Evolutionary conservation across 2,329 filamentous ascomycete genomes (phyloP).

Genomic region (Ophidiomyces ophidiicola): DNA sequence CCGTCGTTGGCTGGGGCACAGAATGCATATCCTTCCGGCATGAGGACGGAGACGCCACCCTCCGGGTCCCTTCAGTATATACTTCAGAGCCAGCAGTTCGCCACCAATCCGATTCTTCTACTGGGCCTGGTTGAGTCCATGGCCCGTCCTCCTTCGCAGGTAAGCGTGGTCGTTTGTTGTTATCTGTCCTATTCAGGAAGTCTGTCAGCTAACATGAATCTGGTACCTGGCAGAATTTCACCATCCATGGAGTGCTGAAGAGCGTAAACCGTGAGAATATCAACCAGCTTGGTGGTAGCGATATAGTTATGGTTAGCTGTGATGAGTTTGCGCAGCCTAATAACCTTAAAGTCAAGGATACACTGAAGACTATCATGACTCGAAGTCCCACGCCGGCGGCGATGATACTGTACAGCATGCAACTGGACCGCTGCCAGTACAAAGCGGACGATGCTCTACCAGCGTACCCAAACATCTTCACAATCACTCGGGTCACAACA

Average conservation of each 20-base stretch:
- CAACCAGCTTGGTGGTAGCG: conserved; percentile 17
- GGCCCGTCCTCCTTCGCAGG: not conserved
- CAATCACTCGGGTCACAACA: not conserved
- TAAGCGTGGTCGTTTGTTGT: not conserved
- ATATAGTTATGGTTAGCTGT: conserved; percentile 34
- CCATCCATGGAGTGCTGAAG: conserved; percentile 21
- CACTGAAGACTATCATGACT: conserved; percentile 25
- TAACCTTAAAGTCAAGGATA: conserved; percentile 26
- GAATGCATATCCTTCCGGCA: conserved; percentile 5
- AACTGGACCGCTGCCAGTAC: conserved; percentile 29
- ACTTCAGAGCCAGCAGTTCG: conserved; percentile 4
- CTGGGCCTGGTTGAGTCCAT: not conserved
- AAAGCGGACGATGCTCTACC: not conserved
- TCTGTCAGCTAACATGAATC: not conserved
- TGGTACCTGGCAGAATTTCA: conserved; percentile 19
- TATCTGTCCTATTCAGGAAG: not conserved
- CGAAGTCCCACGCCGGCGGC: conserved; percentile 20
- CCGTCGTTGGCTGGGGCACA: conserved; percentile 3
- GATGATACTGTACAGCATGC: conserved; percentile 32
- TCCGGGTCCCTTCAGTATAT: not conserved
- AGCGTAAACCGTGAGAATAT: conserved; percentile 23
- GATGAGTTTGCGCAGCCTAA: conserved; percentile 31
- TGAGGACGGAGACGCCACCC: not conserved
- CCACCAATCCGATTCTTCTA: not conserved
- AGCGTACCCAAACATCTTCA: conserved; percentile 4